Evolutionary conservation across 305 asterid genomes (phyloP).

Genomic region (Euphrasia arctica): DNA sequence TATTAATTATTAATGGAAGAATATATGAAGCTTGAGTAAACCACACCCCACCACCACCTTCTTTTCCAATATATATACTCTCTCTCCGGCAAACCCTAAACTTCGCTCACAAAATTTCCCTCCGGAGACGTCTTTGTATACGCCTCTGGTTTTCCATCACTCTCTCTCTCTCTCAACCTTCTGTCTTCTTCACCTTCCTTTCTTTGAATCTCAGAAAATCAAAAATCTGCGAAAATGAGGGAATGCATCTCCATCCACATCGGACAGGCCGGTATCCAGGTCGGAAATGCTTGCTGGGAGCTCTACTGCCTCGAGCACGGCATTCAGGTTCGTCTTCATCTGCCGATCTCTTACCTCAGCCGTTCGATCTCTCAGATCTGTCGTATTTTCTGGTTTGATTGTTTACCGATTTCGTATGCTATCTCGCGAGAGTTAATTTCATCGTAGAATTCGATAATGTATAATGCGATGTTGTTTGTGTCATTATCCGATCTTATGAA

Average conservation of each 20-base stretch:
- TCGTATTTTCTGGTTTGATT: background rate
- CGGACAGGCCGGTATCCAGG: constrained; percentile 43
- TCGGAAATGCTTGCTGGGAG: constrained; percentile 45
- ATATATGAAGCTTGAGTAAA: constrained; percentile 16
- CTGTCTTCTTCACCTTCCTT: background rate
- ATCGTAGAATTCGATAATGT: no score
- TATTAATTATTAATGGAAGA: background rate
- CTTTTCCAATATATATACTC: constrained; percentile 19
- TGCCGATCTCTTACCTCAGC: background rate
- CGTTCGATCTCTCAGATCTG: constrained; percentile 12
- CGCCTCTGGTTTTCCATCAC: constrained; percentile 29
- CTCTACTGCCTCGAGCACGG: constrained; percentile 47
- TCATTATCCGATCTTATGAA: constrained; percentile 11
- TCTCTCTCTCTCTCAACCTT: background rate
- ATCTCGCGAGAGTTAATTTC: no score
- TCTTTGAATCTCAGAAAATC: background rate
- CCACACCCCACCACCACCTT: background rate
- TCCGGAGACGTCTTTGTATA: constrained; percentile 44
- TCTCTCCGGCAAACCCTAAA: constrained; percentile 2
- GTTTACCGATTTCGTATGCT: no score
- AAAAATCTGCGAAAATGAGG: constrained; percentile 29
- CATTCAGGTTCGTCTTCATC: constrained; percentile 31
- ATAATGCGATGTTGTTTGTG: no score
- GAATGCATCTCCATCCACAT: constrained; percentile 48
- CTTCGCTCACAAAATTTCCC: constrained; percentile 10